Percentiles rank a stretch among this genome's conserved stretches.
Evolutionary conservation across 345 rosid genomes (phyloP).

Genomic region (Pugionium dolabratum): DNA sequence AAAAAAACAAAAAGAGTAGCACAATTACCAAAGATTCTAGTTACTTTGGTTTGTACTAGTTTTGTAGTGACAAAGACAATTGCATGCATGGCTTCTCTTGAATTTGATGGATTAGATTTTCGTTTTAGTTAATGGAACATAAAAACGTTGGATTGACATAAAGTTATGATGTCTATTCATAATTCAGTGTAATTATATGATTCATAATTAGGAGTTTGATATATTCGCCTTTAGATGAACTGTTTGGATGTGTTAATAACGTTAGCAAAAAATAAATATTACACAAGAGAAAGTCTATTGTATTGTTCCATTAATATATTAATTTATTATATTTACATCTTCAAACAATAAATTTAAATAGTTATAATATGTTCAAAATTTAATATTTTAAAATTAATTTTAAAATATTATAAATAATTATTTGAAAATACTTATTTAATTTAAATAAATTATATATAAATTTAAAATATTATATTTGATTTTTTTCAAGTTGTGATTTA

Average conservation of each 20-base stretch:
- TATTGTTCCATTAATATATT: not conserved
- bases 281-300: too few relatives aligned
- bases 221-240: not conserved
- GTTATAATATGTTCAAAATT: not conserved
- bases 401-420: too few relatives aligned
- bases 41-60: constrained; percentile 36
- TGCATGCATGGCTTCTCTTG: constrained; percentile 26
- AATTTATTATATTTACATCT: not conserved
- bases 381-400: too few relatives aligned
- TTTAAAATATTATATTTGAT: too few relatives aligned
- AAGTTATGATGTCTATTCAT: constrained; percentile 28
- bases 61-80: constrained; percentile 39
- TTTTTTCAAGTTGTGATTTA: too few relatives aligned
- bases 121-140: constrained; percentile 12
- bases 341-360: constrained; percentile 1
- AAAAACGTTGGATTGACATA: constrained; percentile 36
- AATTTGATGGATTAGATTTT: constrained; percentile 23
- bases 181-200: constrained; percentile 9
- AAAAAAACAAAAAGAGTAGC: constrained; percentile 35
- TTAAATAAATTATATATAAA: too few relatives aligned
- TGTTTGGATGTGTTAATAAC: not conserved
- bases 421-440: too few relatives aligned
- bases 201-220: not conserved
- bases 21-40: constrained; percentile 46
- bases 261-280: too few relatives aligned